Percentiles rank a stretch among this genome's conserved stretches.
phyloP scores from a whole-genome alignment of 768 basidiomycete species.

The Psilocybe cubensis region DNA sequence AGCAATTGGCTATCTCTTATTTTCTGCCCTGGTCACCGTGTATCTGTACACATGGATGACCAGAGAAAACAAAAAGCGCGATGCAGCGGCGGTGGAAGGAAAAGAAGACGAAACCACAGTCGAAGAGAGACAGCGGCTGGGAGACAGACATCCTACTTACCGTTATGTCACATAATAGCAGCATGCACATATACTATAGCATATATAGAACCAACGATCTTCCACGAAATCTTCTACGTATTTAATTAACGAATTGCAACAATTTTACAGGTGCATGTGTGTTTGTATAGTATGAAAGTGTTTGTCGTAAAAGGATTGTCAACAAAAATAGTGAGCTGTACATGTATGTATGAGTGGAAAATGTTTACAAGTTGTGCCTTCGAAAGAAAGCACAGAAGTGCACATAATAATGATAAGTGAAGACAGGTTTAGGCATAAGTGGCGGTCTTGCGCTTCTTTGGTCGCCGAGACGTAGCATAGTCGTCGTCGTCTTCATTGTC shows the following conservation, averaged over 20 bases:
- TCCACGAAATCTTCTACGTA: too few species aligned
- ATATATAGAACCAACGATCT: background rate
- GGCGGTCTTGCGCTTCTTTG: slow-evolving; percentile 38
- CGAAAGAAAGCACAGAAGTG: background rate
- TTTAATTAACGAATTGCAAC: background rate
- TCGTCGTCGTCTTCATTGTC: slow-evolving; percentile 62
- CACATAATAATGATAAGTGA: background rate
- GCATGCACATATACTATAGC: background rate
- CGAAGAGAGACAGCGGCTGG: slow-evolving; percentile 33
- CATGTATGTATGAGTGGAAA: background rate
- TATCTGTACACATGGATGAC: slow-evolving; percentile 53
- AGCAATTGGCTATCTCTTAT: slow-evolving; percentile 60
- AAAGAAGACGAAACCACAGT: slow-evolving; percentile 24
- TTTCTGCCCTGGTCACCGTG: slow-evolving; percentile 44
- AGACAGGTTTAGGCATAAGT: slow-evolving; percentile 7
- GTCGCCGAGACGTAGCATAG: slow-evolving; percentile 37
- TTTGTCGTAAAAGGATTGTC: background rate
- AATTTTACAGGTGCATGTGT: background rate
- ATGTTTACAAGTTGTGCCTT: background rate
- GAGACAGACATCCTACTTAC: slow-evolving; percentile 43
- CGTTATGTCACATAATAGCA: slow-evolving; percentile 45
- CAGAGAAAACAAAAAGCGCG: slow-evolving; percentile 51
- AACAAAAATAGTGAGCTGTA: background rate
- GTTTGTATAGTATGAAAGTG: background rate
- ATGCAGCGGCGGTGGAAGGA: slow-evolving; percentile 25